Evolutionary conservation across 345 rosid species (phyloP).

Genomic region (Theobroma cacao): DNA sequence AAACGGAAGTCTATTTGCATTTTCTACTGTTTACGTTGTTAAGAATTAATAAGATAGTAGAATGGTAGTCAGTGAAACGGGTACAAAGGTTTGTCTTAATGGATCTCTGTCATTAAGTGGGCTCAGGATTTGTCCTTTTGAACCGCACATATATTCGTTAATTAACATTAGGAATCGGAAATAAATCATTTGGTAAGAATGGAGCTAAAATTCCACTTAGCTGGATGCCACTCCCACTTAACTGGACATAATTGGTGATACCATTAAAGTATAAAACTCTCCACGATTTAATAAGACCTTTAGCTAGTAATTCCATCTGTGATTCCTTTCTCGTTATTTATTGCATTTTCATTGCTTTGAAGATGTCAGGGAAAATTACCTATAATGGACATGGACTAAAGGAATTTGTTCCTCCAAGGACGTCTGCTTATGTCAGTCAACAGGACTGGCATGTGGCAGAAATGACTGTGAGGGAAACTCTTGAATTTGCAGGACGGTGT

Average conservation of each 20-base stretch:
- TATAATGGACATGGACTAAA: constrained; percentile 76
- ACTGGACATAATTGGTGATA: not conserved
- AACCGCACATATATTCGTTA: not conserved
- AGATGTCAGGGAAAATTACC: constrained; percentile 78
- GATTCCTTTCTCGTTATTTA: constrained; percentile 12
- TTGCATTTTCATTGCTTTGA: constrained; percentile 22
- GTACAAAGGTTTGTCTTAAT: not conserved
- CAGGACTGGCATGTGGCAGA: constrained; percentile 95
- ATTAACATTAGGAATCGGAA: not conserved
- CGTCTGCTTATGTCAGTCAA: constrained; percentile 94
- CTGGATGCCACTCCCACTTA: not conserved
- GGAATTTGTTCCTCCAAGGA: constrained; percentile 88
- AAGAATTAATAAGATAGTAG: not conserved
- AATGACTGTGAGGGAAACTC: constrained; percentile 88
- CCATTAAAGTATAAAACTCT: not conserved
- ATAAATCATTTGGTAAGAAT: not conserved
- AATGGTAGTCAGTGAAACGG: not conserved
- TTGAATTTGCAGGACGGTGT: constrained; percentile 88
- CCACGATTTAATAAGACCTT: not conserved
- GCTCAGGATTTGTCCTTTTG: not conserved
- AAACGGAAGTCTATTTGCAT: not conserved
- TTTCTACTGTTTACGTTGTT: not conserved
- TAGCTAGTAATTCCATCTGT: not conserved
- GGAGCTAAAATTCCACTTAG: not conserved
- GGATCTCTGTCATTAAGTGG: not conserved